Evolutionary conservation across 345 rosid genomes (phyloP).

Genomic region (Eucalyptus dawsonii): DNA sequence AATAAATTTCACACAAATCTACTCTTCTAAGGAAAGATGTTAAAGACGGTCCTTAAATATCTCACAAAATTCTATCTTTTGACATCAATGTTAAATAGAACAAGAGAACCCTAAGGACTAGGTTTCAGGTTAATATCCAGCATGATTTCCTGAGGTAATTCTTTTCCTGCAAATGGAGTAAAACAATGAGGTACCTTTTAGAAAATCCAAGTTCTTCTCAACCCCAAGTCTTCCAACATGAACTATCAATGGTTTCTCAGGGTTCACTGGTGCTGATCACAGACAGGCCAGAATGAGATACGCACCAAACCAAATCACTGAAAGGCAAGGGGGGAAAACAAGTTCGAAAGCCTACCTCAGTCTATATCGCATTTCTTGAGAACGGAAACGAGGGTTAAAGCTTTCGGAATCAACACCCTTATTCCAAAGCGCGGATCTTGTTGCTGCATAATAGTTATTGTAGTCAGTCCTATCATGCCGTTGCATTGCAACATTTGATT

Average conservation of each 20-base stretch:
- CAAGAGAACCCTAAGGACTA: not conserved
- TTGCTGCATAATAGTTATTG: slow-evolving; percentile 44
- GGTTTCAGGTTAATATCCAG: not conserved
- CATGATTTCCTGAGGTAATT: not conserved
- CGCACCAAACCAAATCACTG: not conserved
- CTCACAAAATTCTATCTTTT: not conserved
- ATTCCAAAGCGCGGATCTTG: slow-evolving; percentile 93
- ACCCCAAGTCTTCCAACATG: slow-evolving; percentile 96
- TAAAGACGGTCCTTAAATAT: not conserved
- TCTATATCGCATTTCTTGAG: slow-evolving; percentile 73
- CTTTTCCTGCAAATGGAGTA: not conserved
- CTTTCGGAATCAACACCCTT: slow-evolving; percentile 97
- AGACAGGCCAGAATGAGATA: not conserved
- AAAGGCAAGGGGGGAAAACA: not conserved
- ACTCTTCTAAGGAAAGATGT: not conserved
- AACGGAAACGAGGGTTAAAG: slow-evolving; percentile 73
- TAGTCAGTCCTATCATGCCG: not conserved
- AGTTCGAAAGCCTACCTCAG: slow-evolving; percentile 31
- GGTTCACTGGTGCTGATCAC: slow-evolving; percentile 75
- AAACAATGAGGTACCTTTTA: slow-evolving; percentile 37
- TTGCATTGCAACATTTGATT: not conserved
- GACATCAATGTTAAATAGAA: not conserved
- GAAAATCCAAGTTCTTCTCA: slow-evolving; percentile 95
- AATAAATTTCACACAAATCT: too few species aligned
- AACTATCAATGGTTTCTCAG: slow-evolving; percentile 78